Evolutionary conservation across 306 rosid species (phyloP).

Genomic region (Castanea mollissima): DNA sequence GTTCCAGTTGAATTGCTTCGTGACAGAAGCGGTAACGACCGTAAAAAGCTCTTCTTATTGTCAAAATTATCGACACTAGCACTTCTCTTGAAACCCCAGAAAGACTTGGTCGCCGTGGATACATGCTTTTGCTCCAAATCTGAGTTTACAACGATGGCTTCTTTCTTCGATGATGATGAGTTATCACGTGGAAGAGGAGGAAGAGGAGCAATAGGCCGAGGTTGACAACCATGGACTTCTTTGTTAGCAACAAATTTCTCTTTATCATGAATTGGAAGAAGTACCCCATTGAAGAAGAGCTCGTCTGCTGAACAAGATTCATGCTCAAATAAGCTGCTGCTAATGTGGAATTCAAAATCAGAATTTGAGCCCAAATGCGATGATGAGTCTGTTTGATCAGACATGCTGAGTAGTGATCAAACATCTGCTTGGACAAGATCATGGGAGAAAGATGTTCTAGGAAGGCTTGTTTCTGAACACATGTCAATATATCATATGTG

Average conservation of each 20-base stretch:
- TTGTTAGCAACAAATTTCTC: slow-evolving; percentile 22
- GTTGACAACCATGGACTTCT: slow-evolving; percentile 14
- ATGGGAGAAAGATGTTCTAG: slow-evolving; percentile 72
- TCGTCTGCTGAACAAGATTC: slow-evolving; percentile 80
- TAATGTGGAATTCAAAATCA: slow-evolving; percentile 72
- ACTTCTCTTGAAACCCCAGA: slow-evolving; percentile 91
- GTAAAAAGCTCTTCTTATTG: slow-evolving; percentile 41
- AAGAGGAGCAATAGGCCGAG: slow-evolving; percentile 19
- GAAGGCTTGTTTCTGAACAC: slow-evolving; percentile 73
- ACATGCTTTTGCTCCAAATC: slow-evolving; percentile 38
- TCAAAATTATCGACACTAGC: slow-evolving; percentile 65
- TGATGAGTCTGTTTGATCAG: slow-evolving; percentile 34
- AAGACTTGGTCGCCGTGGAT: slow-evolving; percentile 44
- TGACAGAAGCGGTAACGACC: slow-evolving; percentile 55
- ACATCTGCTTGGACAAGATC: slow-evolving; percentile 32
- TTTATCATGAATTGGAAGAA: slow-evolving; percentile 61
- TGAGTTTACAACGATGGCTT: slow-evolving; percentile 23
- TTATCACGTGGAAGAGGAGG: slow-evolving; percentile 51
- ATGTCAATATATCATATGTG: slow-evolving; percentile 11
- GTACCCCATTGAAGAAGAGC: slow-evolving; percentile 76
- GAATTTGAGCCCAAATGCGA: slow-evolving; percentile 52
- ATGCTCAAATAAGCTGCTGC: slow-evolving; percentile 25
- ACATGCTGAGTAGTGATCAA: slow-evolving; percentile 15
- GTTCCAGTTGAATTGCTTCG: slow-evolving; percentile 85
- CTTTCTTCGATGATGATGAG: slow-evolving; percentile 46